Evolutionary conservation across 257 asterid species (phyloP).

Genomic region (Solanum arcanum): DNA sequence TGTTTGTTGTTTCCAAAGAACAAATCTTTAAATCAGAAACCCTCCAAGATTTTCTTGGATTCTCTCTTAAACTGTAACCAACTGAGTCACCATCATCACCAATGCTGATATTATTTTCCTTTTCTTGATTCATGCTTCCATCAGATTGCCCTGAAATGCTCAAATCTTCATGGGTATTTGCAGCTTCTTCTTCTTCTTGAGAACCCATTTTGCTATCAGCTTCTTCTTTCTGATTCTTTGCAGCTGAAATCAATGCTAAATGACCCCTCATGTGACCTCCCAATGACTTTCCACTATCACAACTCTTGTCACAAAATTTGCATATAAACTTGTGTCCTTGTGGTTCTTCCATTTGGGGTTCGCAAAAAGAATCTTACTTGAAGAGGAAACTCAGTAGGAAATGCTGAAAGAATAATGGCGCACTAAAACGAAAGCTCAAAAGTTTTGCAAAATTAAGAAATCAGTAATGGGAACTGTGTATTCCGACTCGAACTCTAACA

Average conservation of each 20-base stretch:
- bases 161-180: slow-evolving; percentile 1
- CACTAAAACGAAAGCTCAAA: background rate
- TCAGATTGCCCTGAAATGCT: slow-evolving; percentile 14
- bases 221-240: slow-evolving; percentile 26
- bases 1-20: background rate
- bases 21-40: slow-evolving; percentile 23
- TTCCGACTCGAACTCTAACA: background rate
- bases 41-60: slow-evolving; percentile 79
- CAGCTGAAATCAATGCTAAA: slow-evolving; percentile 47
- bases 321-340: slow-evolving; percentile 40
- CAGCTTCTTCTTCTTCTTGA: slow-evolving; percentile 5
- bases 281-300: slow-evolving; percentile 69
- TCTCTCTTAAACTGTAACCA: slow-evolving; percentile 49
- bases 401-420: background rate
- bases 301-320: slow-evolving; percentile 60
- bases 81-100: slow-evolving; percentile 25
- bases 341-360: slow-evolving; percentile 20
- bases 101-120: background rate
- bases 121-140: slow-evolving; percentile 17
- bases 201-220: slow-evolving; percentile 8
- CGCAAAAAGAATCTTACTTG: slow-evolving; percentile 13
- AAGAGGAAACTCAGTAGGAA: slow-evolving; percentile 10
- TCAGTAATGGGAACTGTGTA: background rate
- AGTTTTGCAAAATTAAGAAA: background rate
- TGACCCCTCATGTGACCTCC: slow-evolving; percentile 96